Percentiles rank a stretch among this genome's conserved stretches.
These are phyloP conservation scores for Aureobasidium namibiae DNA, from an alignment of 2,329 filamentous ascomycete genomes.

Conservation along the genomic window DNA sequence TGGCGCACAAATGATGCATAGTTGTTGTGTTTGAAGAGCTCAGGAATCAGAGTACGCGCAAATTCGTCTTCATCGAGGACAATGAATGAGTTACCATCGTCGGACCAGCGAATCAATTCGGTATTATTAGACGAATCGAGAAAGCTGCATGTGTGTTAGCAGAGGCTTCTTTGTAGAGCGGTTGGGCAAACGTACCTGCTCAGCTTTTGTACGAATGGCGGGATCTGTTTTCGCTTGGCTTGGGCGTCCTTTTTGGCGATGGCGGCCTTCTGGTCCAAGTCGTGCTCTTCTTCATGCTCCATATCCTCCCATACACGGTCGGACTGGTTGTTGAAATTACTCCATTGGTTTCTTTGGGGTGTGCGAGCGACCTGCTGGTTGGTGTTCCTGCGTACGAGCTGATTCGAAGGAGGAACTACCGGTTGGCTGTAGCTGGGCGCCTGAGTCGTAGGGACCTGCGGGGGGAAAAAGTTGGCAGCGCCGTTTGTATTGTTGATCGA, in stretches of 20 bases:
- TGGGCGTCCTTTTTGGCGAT: conserved; percentile 81
- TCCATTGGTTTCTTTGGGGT: conserved; percentile 31
- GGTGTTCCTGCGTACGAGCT: conserved; percentile 38
- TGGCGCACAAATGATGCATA: conserved; percentile 71
- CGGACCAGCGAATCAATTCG: conserved; percentile 92
- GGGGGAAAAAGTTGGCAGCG: conserved; percentile 26
- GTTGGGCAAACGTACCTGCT: conserved; percentile 64
- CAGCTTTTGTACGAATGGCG: conserved; percentile 94
- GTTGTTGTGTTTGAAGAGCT: conserved; percentile 73
- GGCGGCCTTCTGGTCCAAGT: conserved; percentile 70
- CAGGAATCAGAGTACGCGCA: conserved; percentile 63
- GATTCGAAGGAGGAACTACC: conserved; percentile 27
- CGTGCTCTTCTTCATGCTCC: conserved; percentile 65
- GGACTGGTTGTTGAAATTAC: conserved; percentile 26
- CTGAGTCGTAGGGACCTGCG: conserved; percentile 22
- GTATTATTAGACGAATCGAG: conserved; percentile 89
- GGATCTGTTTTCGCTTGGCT: conserved; percentile 87
- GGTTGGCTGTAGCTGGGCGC: conserved; percentile 18
- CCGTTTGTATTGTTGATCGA: conserved; percentile 29
- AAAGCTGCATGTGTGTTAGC: conserved; percentile 52
- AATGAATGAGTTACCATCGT: conserved; percentile 92
- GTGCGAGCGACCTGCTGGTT: conserved; percentile 39
- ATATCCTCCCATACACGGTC: conserved; percentile 30
- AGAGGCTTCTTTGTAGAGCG: conserved; percentile 7
- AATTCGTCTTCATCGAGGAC: conserved; percentile 93